A percentile compares a stretch with the other conserved stretches of the same genome.
These are phyloP conservation scores for Coniferiporia weirii DNA, from an alignment of 1,284 basidiomycete genomes.

Conservation along the genomic window DNA sequence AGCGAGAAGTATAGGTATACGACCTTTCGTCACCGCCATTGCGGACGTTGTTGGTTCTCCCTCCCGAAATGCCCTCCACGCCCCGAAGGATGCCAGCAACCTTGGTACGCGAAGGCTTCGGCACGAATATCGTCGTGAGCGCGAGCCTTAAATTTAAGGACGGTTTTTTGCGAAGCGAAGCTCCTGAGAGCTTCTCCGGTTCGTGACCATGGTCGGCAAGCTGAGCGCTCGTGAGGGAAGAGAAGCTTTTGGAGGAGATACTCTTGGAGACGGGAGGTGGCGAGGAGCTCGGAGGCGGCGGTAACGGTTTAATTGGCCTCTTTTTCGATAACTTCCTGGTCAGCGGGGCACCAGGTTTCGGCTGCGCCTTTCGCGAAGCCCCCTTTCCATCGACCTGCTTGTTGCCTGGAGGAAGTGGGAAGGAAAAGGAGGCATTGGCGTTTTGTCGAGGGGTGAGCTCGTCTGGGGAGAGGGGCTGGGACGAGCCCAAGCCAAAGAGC, in stretches of 20 bases:
- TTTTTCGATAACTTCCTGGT: conserved; percentile 15
- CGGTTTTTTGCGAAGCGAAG: conserved; percentile 1
- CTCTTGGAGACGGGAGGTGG: not conserved
- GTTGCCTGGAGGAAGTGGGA: not conserved
- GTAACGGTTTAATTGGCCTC: not conserved
- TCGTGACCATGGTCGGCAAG: conserved; percentile 1
- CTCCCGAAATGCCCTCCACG: conserved; percentile 7
- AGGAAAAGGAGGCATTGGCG: not conserved
- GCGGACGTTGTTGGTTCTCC: not conserved
- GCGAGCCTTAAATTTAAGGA: conserved; percentile 15
- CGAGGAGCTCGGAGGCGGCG: not conserved
- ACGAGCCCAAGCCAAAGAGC: conserved; percentile 12
- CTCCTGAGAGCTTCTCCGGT: not conserved
- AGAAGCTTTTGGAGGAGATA: not conserved
- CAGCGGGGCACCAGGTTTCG: not conserved
- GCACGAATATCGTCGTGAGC: conserved; percentile 14
- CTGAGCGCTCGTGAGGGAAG: not conserved
- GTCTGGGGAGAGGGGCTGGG: conserved; percentile 1
- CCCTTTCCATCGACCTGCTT: not conserved
- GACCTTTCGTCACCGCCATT: not conserved
- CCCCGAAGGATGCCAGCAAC: conserved; percentile 13
- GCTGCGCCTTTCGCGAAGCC: not conserved
- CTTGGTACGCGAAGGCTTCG: conserved; percentile 12
- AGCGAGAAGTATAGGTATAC: conserved; percentile 17
- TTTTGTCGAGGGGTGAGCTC: conserved; percentile 9